Base-by-base conservation (phyloP, 768 basidiomycete genomes). In the Leccinum rimulosum region DNA sequence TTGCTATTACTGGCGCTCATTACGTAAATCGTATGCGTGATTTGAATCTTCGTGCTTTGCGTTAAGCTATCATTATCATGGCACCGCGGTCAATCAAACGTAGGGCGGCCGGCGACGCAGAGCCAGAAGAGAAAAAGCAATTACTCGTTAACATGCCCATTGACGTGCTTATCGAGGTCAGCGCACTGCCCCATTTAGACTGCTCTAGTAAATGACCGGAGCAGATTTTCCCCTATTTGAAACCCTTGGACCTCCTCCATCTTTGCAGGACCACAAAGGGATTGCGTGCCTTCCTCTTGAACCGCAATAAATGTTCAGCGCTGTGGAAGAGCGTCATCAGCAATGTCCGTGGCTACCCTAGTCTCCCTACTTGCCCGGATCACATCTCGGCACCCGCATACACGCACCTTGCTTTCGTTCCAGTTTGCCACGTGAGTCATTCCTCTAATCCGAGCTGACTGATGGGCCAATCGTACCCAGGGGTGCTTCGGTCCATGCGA, bases 191-290 rank as follows among this genome's bases (percentile, higher is more conserved):
- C 6, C 50, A 22, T 22, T 22, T 9, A 50, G 8, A 22, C 2
- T 36, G n/a, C 28, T 28, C 8, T 35, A 49, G 22, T 22, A 22
- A 22, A 62, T 36, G 22, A 53, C 15, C 19, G 19, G 19, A 10
- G 6, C 12, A 64, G 63, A 51, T 33, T 33, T 33, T 33, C 31
- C 31, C 31, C 31, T 33, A 33, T 33, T 56, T 75, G 15, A 65
- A 70, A 10, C 74, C 76, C 1, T 35, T 69, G 6, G 72, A 76
- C 54, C 57, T 76, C 7, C 67, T 33, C 76, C 59, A 71, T 28
- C 67, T 77, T 4, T 47, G 70, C 17, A 66, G 74, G 35, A 67
- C 66, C 19, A 69, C 66, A 9, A 75, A 75, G 27, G 65, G 58
- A 5, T 65, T 76, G 11, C 67, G 74, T 17, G 35, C 31, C 31